These are phyloP conservation scores for Hemisphaericaspora nanyangensis DNA, from an alignment of 805 yeast genomes.

Conservation along the genomic window DNA sequence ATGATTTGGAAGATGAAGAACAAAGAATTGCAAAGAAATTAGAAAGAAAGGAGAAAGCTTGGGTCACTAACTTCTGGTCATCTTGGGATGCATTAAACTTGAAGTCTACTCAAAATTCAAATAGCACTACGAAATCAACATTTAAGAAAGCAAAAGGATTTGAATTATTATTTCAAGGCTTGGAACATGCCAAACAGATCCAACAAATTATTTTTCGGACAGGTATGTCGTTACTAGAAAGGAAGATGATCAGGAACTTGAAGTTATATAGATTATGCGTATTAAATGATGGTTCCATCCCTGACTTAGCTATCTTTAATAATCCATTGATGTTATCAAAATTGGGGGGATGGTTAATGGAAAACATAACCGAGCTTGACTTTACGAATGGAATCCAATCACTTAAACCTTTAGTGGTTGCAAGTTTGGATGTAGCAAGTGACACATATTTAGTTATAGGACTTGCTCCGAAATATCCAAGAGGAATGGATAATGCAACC, in stretches of 20 bases:
- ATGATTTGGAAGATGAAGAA: slow-evolving; percentile 14
- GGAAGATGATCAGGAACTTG: slow-evolving; percentile 72
- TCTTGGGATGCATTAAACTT: slow-evolving; percentile 52
- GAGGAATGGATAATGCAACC: slow-evolving; percentile 35
- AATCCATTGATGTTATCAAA: slow-evolving; percentile 85
- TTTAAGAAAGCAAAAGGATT: slow-evolving; percentile 38
- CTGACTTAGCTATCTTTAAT: slow-evolving; percentile 69
- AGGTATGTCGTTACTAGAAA: slow-evolving; percentile 85
- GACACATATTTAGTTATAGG: slow-evolving; percentile 88
- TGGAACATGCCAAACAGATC: slow-evolving; percentile 76
- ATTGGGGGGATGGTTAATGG: slow-evolving; percentile 87
- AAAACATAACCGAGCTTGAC: slow-evolving; percentile 80
- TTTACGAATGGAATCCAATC: slow-evolving; percentile 34
- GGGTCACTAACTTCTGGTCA: slow-evolving; percentile 72
- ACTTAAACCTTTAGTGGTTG: slow-evolving; percentile 78
- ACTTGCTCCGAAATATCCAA: slow-evolving; percentile 75
- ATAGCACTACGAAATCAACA: slow-evolving; percentile 10
- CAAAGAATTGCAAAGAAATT: slow-evolving; percentile 28
- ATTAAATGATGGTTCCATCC: slow-evolving; percentile 71
- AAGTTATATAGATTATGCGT: slow-evolving; percentile 83
- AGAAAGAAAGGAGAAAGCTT: slow-evolving; percentile 49
- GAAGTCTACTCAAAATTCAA: slow-evolving; percentile 14
- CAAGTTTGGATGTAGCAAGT: slow-evolving; percentile 68
- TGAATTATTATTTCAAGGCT: slow-evolving; percentile 61
- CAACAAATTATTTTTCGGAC: slow-evolving; percentile 84